Percentiles rank a stretch among this genome's conserved stretches.
Conservation (phyloP, 2,329 filamentous ascomycete genomes). For the Fusarium setosum region DNA sequence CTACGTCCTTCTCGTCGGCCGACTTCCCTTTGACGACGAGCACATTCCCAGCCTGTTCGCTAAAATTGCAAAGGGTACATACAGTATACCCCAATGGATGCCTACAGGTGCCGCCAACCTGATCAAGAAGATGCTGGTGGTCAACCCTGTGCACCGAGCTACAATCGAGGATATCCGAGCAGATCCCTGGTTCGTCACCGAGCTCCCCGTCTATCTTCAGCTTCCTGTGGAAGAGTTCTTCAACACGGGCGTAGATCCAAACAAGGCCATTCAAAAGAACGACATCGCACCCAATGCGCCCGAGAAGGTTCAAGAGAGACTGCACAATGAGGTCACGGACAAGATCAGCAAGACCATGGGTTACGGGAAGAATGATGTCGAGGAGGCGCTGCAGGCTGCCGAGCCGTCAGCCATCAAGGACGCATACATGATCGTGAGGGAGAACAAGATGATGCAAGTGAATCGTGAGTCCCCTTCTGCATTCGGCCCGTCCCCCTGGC, state of each 20-base stretch:
- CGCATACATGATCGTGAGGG: slow-evolving; percentile 96
- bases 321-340: slow-evolving; percentile 91
- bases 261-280: slow-evolving; percentile 87
- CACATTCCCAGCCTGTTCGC: slow-evolving; percentile 98
- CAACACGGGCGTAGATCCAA: slow-evolving; percentile 93
- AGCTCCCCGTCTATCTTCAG: slow-evolving; percentile 87
- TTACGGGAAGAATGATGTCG: slow-evolving; percentile 93
- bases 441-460: slow-evolving; percentile 96
- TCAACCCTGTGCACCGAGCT: slow-evolving; percentile 93
- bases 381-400: slow-evolving; percentile 89
- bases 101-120: slow-evolving; percentile 83
- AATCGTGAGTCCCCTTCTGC: slow-evolving; percentile 75
- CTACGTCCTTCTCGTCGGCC: slow-evolving; percentile 83
- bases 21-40: slow-evolving; percentile 96
- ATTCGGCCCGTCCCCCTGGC: slow-evolving; percentile 15
- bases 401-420: slow-evolving; percentile 99
- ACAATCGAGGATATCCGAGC: slow-evolving; percentile 93
- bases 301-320: slow-evolving; percentile 83
- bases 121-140: slow-evolving; percentile 93
- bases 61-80: slow-evolving; percentile 95
- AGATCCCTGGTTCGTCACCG: slow-evolving; percentile 93
- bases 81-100: slow-evolving; percentile 92
- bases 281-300: slow-evolving; percentile 85
- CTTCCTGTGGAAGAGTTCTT: slow-evolving; percentile 91
- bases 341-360: slow-evolving; percentile 99